Evolutionary conservation across 2,329 filamentous ascomycete species (phyloP), one percentile per base, ranked within the genome.

Genomic region (Aureobasidium uvarum): DNA sequence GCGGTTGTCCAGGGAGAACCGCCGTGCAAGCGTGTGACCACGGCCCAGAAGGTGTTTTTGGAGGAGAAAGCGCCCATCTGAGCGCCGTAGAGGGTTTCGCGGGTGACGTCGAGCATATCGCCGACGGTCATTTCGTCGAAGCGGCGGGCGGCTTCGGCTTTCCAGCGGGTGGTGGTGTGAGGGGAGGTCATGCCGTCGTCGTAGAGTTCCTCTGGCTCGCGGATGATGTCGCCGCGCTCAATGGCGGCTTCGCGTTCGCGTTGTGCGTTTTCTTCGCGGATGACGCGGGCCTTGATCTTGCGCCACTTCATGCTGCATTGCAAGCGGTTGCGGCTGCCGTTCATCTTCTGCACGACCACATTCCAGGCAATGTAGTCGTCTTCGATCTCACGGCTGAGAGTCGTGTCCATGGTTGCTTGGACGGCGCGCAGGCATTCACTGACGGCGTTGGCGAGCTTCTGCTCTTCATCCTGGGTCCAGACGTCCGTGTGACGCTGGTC

Each of bases 221-320:
- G 38, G 2, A 25, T 14, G 46, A 58, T 25, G 63, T 51, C 51
- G 16, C 36, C 33, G 4, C 28, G 20, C n/a, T 20, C 36, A 5
- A 62, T 62, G 46, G 43, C 41, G 52, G 6, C 46, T 39, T 39
- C 14, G 46, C 28, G 64, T 60, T 60, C 67, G 41, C 69, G 50
- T 72, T 73, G 51, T 4, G 31, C 43, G 76, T 72, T n/a, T 5
- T 63, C 60, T 25, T 63, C 60, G 18, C 60, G 60, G 7, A 54
- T 18, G 10, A 63, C 60, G 28, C 60, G 46, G n/a, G 74, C 71
- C 60, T 77, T 74, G 20, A 86, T 69, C 33, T 78, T 74, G 66
- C 83, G 84, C 86, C 88, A 92, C 72, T 92, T 92, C 31, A 81
- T 81, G 31, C 83, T 80, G 72, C 89, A 91, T 73, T 91, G 88